Evolutionary conservation across 768 basidiomycete species (phyloP).

Genomic region (Leucogyrophana mollusca): DNA sequence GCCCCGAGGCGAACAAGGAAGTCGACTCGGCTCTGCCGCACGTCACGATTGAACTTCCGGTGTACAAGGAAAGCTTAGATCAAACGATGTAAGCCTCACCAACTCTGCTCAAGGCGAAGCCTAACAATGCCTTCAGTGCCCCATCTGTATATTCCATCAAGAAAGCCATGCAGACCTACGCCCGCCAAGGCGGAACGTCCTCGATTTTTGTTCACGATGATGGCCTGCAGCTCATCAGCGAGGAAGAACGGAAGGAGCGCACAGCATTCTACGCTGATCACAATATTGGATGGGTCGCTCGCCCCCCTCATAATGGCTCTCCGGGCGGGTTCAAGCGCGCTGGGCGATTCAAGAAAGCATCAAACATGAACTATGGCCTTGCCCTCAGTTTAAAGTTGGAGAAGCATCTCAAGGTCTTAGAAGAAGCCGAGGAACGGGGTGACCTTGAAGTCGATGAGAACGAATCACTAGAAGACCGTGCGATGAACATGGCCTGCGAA

Average conservation of each 20-base stretch:
- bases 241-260: conserved; percentile 59
- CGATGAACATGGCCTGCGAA: conserved; percentile 71
- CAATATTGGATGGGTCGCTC: conserved; percentile 76
- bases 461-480: conserved; percentile 64
- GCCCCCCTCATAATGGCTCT: conserved; percentile 59
- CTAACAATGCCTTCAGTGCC: conserved; percentile 33
- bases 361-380: conserved; percentile 80
- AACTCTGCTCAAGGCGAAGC: no score
- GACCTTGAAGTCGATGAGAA: conserved; percentile 35
- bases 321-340: conserved; percentile 56
- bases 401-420: conserved; percentile 40
- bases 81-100: conserved; percentile 69
- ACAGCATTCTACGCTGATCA: conserved; percentile 70
- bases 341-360: conserved; percentile 87
- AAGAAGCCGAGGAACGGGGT: conserved; percentile 42
- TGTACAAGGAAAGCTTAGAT: conserved; percentile 84
- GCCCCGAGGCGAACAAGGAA: conserved; percentile 58
- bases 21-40: conserved; percentile 69
- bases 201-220: conserved; percentile 73
- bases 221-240: conserved; percentile 66
- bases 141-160: conserved; percentile 76
- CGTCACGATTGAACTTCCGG: conserved; percentile 80
- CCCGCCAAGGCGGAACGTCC: conserved; percentile 78
- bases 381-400: conserved; percentile 51
- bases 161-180: conserved; percentile 84